Conservation (phyloP, 108 stramenopile species). For the Asterionellopsis glacialis region DNA sequence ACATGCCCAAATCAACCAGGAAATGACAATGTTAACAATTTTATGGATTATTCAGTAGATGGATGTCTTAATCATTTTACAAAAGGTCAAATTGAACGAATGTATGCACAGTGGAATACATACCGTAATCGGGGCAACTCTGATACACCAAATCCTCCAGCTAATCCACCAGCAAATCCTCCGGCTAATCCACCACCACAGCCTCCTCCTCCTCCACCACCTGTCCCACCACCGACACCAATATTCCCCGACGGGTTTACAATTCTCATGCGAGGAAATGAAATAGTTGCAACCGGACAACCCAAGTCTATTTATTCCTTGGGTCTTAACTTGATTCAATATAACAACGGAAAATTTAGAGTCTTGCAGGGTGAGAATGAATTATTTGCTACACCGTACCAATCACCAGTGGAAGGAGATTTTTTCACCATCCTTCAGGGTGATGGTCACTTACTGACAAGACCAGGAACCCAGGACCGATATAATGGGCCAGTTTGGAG, state of each 20-base stretch:
- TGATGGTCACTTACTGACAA: too few species aligned
- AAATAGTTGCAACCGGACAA: not conserved
- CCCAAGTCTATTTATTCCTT: not conserved
- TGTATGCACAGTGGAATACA: constrained; percentile 8
- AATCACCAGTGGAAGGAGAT: too few species aligned
- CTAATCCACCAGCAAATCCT: too few species aligned
- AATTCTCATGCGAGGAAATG: constrained; percentile 4
- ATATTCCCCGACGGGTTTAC: not conserved
- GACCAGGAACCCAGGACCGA: too few species aligned
- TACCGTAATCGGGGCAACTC: constrained; percentile 3
- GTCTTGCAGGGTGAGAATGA: too few species aligned
- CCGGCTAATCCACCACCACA: too few species aligned
- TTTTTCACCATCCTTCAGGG: too few species aligned
- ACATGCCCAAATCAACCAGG: constrained; percentile 19
- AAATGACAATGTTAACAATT: constrained; percentile 13
- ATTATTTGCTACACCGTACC: too few species aligned
- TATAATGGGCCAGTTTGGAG: too few species aligned
- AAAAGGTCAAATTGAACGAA: constrained; percentile 13
- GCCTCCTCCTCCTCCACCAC: too few species aligned
- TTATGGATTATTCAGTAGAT: constrained; percentile 13
- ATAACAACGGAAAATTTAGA: not conserved
- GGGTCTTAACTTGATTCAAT: constrained; percentile 1
- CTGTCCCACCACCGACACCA: constrained; percentile 1
- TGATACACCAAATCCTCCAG: too few species aligned
- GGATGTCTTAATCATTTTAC: constrained; percentile 7